Percentiles rank a stretch among this genome's conserved stretches.
These are phyloP conservation scores for Verticillium albo-atrum DNA, from an alignment of 2,329 filamentous ascomycete species.

Conservation along the genomic window DNA sequence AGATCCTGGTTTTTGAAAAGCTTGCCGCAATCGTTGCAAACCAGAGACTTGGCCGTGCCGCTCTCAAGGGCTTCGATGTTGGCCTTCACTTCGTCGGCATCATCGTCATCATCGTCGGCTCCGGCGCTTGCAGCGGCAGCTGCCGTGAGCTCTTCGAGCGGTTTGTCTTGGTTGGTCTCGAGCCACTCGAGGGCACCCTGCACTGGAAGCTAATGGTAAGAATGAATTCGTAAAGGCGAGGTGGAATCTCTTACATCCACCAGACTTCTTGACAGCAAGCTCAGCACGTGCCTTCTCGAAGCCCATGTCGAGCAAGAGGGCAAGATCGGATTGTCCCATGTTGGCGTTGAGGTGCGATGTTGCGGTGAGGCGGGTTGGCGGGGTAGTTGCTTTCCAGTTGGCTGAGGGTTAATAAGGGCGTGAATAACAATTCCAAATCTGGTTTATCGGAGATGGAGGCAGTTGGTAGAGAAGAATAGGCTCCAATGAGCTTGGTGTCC, in stretches of 20 bases:
- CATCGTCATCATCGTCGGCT: slow-evolving; percentile 40
- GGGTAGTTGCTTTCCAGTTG: neutral
- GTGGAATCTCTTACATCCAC: slow-evolving; percentile 58
- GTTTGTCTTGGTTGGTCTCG: slow-evolving; percentile 83
- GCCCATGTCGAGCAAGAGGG: slow-evolving; percentile 63
- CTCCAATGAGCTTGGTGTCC: neutral
- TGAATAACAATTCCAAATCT: neutral
- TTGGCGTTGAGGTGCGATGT: slow-evolving; percentile 17
- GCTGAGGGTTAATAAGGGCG: neutral
- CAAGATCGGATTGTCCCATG: slow-evolving; percentile 57
- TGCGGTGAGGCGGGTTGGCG: neutral
- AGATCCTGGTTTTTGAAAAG: slow-evolving; percentile 76
- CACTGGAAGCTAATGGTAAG: slow-evolving; percentile 44
- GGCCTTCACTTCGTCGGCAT: slow-evolving; percentile 42
- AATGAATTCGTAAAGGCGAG: slow-evolving; percentile 3
- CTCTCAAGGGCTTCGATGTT: slow-evolving; percentile 63
- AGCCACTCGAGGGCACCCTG: slow-evolving; percentile 93
- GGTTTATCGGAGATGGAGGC: neutral
- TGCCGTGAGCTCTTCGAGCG: slow-evolving; percentile 73
- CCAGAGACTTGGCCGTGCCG: slow-evolving; percentile 73
- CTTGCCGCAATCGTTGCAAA: slow-evolving; percentile 95
- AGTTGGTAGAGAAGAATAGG: neutral
- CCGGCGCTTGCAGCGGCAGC: slow-evolving; percentile 22
- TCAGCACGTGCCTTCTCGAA: slow-evolving; percentile 81
- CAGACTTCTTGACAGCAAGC: slow-evolving; percentile 78